Evolutionary conservation across 306 rosid genomes (phyloP), one percentile per base, ranked within the genome.

Genomic region (Clitoria ternatea): DNA sequence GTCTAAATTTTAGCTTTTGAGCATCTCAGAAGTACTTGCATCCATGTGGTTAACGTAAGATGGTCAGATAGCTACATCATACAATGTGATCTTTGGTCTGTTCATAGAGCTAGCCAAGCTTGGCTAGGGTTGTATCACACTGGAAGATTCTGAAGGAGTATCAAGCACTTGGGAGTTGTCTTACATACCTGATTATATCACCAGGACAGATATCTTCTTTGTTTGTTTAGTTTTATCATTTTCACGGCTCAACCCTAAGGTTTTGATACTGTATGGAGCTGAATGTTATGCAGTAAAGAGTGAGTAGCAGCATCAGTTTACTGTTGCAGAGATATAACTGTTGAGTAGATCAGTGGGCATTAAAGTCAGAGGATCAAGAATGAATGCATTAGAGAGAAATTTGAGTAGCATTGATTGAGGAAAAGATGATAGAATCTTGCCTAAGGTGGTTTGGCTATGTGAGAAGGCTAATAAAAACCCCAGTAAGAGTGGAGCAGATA

Each of bases 1-100:
- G 24, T 45, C 66, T 44, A n/a, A 30, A 45, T 72, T 43, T 70
- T 7, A 42, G 32, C 29, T 70, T 56, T 57, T 71, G 35, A 19
- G 57, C 23, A 2, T 27, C 36, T 70, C 11, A 27, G 20, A 42
- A 43, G 74, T 15, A 39, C 43, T 27, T 55, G 7, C 14, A 14
- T 11, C 37, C 57, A 27, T 50, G 44, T 66, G 73, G 50, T 47
- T 30, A 32, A 56, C 42, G 4, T 66, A 20, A 43, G 55, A 33
- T 17, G 20, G 44, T 66, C 61, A 15, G 37, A 73, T 19, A 64
- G 66, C 66, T 74, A 27, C 6, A 14, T 26, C 19, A 1, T 30
- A 42, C 22, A 4, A 19, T 17, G 14, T n/a, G 35, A 20, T 36
- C 15, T 68, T 33, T 50, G 24, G 62, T 3, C 40, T 40, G 42